Base-by-base conservation (phyloP, 768 basidiomycete genomes). In the Rhodotorula kratochvilovae region DNA sequence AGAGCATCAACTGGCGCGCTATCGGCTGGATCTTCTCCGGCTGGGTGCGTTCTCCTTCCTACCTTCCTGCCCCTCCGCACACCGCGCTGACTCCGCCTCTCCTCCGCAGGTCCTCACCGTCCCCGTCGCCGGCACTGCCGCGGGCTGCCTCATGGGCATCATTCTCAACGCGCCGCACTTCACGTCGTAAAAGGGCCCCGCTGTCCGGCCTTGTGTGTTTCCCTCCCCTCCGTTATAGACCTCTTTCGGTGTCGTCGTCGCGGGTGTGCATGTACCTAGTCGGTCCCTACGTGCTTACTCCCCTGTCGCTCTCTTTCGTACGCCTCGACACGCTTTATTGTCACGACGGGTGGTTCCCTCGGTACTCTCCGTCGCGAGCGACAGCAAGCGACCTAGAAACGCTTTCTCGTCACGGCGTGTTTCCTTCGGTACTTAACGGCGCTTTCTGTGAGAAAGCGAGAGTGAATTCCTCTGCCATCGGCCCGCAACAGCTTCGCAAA, bases 141-240 rank as follows among this genome's bases (percentile, higher is more conserved):
- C 79, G 0, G 80, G 79, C 11, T 79, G 79, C 50, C 66, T 79
- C 25, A 69, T 73, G 43, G 72, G 73, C 45, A 76, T 79, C 66
- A 68, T 81, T 71, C 72, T 81, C 69, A 80, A 81, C 62, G 80
- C 80, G 12, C 81, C 80, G 27, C 77, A 76, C 54, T 78, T 72
- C 54, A 27, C 11, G 25, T 23, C 15, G 45, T 46, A 5, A 50
- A 50, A 50, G 25, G 19, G 45, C 25, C 23, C 11, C 25, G 4
- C 48, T 50, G 1, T 27, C 25, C 4, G 4, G 23, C 25, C 25
- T 25, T 21, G 3, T 27, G 23, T 50, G 23, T 6, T 25, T 25
- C 23, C 48, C 11, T 50, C 48, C 48, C 11, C 25, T n/a, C n/a
- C n/a, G n/a, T 23, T 27, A 25, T 50, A 50, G 48, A 50, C 10